phyloP scores from a whole-genome alignment of 129 eudicot genomes.

The Scalesia atractyloides region DNA sequence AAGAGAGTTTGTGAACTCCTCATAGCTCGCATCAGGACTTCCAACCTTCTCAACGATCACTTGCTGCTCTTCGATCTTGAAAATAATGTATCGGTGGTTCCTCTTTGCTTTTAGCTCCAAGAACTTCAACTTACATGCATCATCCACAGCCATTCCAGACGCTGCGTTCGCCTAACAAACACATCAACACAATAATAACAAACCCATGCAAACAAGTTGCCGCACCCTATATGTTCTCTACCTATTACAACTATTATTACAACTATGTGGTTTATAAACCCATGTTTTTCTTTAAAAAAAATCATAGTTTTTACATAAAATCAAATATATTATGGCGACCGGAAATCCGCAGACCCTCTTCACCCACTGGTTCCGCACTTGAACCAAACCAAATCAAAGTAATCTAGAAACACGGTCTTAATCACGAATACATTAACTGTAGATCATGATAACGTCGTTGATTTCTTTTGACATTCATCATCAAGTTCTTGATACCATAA shows the following conservation, averaged over 20 bases:
- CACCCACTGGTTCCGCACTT: not conserved
- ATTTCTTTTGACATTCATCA: not conserved
- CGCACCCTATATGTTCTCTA: too few species aligned
- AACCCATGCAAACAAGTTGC: not conserved
- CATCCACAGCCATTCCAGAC: constrained; percentile 63
- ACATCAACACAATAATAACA: not conserved
- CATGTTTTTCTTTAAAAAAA: too few species aligned
- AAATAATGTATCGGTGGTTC: constrained; percentile 61
- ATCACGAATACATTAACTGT: not conserved
- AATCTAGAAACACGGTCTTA: not conserved
- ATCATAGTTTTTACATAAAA: too few species aligned
- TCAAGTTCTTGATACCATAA: not conserved
- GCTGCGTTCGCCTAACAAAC: constrained; percentile 51
- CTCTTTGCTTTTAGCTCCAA: constrained; percentile 72
- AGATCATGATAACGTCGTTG: not conserved
- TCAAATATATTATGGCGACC: too few species aligned
- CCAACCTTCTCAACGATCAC: constrained; percentile 86
- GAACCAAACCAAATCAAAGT: not conserved
- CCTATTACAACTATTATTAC: too few species aligned
- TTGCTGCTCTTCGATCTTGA: constrained; percentile 67
- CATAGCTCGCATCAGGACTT: constrained; percentile 61
- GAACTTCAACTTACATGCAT: constrained; percentile 83
- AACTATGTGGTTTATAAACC: too few species aligned
- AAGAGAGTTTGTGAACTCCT: constrained; percentile 70
- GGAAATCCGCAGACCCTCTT: too few species aligned